Base-by-base conservation (phyloP, 2,329 filamentous ascomycete genomes). In the Stagonosporopsis cucurbitacearum region DNA sequence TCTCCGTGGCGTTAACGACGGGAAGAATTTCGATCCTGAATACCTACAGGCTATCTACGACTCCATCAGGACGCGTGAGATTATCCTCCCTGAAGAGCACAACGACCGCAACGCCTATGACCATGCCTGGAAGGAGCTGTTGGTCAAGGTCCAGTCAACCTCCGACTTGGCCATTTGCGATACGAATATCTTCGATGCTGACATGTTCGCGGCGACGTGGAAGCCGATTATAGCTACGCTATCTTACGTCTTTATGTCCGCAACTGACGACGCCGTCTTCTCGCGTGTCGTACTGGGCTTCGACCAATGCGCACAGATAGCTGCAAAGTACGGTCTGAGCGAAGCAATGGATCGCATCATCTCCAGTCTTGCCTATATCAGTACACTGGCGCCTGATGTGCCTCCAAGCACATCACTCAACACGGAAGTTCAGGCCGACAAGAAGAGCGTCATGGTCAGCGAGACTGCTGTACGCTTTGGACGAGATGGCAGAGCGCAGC, bases 211-310 rank as follows among this genome's bases (percentile, higher is more conserved):
- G 54, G 90, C 92, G 20, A 97, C 93, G 0, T 99, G 96, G 95
- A 92, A 87, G 72, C 94, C 96, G 0, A 92, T 99, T 45, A 84
- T 99, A 33, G 93, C 95, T 3, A 98, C 96, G 0, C 80, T 99
- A 50, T 96, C 95, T 12, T 99, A 98, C 71, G 95, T 99, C 3
- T 99, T 99, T 79, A 96, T 98, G 89, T 98, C 94, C 32, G 96
- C 96, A 15, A 96, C 92, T 0, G 96, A 99, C 70, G 95, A 99
- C 73, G 86, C 94, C 0, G 95, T 99, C 3, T 99, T 96, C 72
- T 91, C 91, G 32, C 87, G 95, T 57, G 90, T 99, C 17, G 92
- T 98, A 25, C 91, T 91, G 43, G 95, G 95, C 1, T 99, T 99
- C 69, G 92, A 96, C 67, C 94, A 99, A 75, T 98, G 94, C 73